Percentiles rank a stretch among this genome's conserved stretches.
Evolutionary conservation across 768 basidiomycete genomes (phyloP).

Genomic region (Termitomyces sp.): DNA sequence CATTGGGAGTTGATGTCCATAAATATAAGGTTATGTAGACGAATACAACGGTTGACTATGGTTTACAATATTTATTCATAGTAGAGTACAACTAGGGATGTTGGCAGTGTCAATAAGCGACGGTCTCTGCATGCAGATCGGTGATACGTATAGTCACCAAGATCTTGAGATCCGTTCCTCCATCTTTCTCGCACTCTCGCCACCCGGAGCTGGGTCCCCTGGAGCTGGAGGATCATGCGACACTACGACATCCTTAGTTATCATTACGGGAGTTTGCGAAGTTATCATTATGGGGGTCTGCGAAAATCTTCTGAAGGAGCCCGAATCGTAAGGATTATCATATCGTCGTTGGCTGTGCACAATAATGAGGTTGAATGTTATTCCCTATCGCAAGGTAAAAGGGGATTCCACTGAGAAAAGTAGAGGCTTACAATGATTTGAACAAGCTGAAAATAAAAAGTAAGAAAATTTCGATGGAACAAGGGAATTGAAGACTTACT

Average conservation of each 20-base stretch:
- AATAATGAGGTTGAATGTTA: constrained; percentile 14
- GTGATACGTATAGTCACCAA: not conserved
- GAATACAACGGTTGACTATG: too few relatives aligned
- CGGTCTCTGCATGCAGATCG: not conserved
- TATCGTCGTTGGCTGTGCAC: not conserved
- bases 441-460: constrained; percentile 1
- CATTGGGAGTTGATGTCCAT: not conserved
- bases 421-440: constrained; percentile 9
- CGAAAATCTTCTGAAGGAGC: constrained; percentile 1
- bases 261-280: constrained; percentile 3
- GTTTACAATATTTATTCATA: too few relatives aligned
- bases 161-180: not conserved
- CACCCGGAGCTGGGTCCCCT: not conserved
- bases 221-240: constrained; percentile 1
- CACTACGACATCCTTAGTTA: constrained; percentile 11
- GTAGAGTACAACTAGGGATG: not conserved
- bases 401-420: not conserved
- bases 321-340: not conserved
- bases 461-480: not conserved
- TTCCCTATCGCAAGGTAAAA: not conserved
- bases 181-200: not conserved
- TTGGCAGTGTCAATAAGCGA: not conserved
- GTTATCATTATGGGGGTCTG: constrained; percentile 7
- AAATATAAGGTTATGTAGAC: too few relatives aligned
- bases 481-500: constrained; percentile 4